These are phyloP conservation scores for Beverwykella pulmonaria DNA, from an alignment of 495 filamentous ascomycete species.

Conservation along the genomic window DNA sequence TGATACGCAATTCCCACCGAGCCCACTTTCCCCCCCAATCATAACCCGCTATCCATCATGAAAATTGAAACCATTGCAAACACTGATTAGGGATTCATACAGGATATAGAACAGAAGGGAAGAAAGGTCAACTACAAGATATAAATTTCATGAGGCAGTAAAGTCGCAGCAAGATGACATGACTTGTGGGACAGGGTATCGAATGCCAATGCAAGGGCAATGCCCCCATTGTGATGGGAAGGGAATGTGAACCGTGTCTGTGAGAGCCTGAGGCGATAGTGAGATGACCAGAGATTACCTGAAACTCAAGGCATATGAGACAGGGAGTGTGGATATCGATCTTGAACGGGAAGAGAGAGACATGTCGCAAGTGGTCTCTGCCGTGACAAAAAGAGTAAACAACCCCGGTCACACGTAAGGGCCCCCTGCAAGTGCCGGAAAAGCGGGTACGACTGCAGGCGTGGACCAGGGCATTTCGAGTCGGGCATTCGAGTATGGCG, in stretches of 20 bases:
- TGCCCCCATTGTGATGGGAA: neutral
- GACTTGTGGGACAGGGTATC: slow-evolving; percentile 15
- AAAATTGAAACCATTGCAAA: neutral
- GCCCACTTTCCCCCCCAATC: neutral
- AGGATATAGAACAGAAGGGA: neutral
- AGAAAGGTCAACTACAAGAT: neutral
- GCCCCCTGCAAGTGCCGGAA: slow-evolving; percentile 24
- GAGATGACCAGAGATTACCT: neutral
- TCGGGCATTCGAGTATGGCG: slow-evolving; percentile 8
- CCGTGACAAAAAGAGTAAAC: slow-evolving; percentile 24
- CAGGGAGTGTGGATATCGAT: slow-evolving; percentile 9
- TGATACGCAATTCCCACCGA: neutral
- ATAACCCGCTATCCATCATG: neutral
- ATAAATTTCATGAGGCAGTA: neutral
- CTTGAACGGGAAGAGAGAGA: neutral
- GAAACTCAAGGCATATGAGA: slow-evolving; percentile 18
- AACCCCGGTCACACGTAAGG: slow-evolving; percentile 26
- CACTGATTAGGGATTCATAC: neutral
- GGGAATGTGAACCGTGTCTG: neutral
- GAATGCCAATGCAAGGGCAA: slow-evolving; percentile 1
- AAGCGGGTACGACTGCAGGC: slow-evolving; percentile 25
- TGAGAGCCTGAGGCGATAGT: neutral
- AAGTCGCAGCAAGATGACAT: slow-evolving; percentile 7
- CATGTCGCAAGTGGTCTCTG: slow-evolving; percentile 3
- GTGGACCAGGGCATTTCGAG: slow-evolving; percentile 24